Evolutionary conservation across 208 protist species (phyloP).

Genomic region (Trypanosoma cruzi): DNA sequence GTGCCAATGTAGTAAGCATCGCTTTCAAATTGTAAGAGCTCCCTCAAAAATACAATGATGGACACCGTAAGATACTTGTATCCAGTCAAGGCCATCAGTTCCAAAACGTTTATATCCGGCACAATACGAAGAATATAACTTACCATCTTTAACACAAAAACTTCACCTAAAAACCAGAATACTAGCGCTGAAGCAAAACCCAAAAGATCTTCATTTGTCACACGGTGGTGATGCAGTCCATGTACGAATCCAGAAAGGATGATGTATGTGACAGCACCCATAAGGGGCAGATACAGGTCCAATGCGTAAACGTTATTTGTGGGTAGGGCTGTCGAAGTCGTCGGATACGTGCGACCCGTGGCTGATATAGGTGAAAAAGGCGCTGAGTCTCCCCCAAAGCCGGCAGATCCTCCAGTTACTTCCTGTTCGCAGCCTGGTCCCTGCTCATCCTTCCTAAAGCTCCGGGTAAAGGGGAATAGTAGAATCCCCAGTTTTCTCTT

Average conservation of each 20-base stretch:
- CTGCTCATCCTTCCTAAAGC: constrained; percentile 27
- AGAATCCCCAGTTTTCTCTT: constrained; percentile 68
- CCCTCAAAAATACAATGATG: constrained; percentile 44
- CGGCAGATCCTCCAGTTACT: neutral
- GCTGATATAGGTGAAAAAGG: constrained; percentile 13
- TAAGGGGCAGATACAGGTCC: constrained; percentile 88
- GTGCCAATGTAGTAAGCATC: constrained; percentile 18
- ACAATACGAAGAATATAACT: constrained; percentile 42
- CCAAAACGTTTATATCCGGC: constrained; percentile 40
- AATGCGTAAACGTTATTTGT: constrained; percentile 55
- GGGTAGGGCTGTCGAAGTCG: constrained; percentile 32
- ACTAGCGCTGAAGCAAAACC: constrained; percentile 47
- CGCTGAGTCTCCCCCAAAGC: constrained; percentile 12
- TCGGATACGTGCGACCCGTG: constrained; percentile 4
- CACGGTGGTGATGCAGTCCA: constrained; percentile 36
- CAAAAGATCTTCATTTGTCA: constrained; percentile 64
- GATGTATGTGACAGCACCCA: constrained; percentile 81
- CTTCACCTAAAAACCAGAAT: constrained; percentile 59
- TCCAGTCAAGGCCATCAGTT: constrained; percentile 55
- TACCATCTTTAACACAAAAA: constrained; percentile 43
- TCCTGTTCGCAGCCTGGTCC: constrained; percentile 15
- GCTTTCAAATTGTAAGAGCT: constrained; percentile 28
- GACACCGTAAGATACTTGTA: constrained; percentile 86
- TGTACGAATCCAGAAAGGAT: constrained; percentile 65
- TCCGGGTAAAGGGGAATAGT: constrained; percentile 65